phyloP scores from a whole-genome alignment of 352 stramenopile species.

The Vaucheria bursata region DNA sequence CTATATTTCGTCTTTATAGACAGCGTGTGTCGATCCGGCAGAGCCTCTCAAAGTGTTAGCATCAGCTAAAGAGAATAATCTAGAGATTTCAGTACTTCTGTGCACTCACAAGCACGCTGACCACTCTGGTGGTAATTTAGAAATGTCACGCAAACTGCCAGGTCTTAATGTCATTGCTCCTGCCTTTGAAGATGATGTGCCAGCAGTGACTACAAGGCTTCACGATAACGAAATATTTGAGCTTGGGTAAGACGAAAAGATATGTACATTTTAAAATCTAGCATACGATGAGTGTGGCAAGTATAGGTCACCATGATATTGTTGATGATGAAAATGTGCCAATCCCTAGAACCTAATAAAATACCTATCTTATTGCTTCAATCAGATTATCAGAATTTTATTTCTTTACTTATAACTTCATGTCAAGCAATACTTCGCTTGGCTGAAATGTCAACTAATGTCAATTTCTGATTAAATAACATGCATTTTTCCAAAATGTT shows the following conservation, averaged over 20 bases:
- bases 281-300: no score
- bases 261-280: no score
- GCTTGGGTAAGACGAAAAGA: conserved; percentile 54
- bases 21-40: conserved; percentile 72
- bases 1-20: background rate
- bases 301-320: no score
- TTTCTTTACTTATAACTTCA: no score
- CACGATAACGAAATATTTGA: conserved; percentile 58
- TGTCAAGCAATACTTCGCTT: no score
- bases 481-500: no score
- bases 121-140: conserved; percentile 72
- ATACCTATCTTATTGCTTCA: no score
- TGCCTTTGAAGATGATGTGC: conserved; percentile 43
- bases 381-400: no score
- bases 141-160: conserved; percentile 51
- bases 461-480: no score
- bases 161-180: conserved; percentile 59
- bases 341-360: no score
- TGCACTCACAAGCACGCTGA: conserved; percentile 82
- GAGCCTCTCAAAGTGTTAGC: conserved; percentile 66
- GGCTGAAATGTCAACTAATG: no score
- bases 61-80: conserved; percentile 55
- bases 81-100: conserved; percentile 63
- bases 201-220: conserved; percentile 51
- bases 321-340: no score